Percentiles rank a stretch among this genome's conserved stretches.
These are phyloP conservation scores for Cadophora luteo-olivacea DNA, from an alignment of 2,329 filamentous ascomycete genomes.

Conservation along the genomic window DNA sequence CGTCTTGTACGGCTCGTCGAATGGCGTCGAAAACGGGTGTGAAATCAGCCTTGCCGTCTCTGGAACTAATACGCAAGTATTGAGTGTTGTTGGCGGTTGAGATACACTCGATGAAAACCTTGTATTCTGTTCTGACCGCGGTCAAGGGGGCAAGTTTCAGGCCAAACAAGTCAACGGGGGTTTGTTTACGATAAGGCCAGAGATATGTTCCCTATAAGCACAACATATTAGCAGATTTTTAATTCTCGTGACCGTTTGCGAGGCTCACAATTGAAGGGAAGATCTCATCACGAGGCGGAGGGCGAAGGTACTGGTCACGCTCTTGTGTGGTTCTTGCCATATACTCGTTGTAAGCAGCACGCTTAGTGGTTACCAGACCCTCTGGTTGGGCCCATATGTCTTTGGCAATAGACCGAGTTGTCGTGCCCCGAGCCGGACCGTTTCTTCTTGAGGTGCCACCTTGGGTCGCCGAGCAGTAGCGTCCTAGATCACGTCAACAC, in stretches of 20 bases:
- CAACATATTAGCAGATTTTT: neutral
- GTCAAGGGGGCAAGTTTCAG: neutral
- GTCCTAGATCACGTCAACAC: neutral
- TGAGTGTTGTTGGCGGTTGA: constrained; percentile 19
- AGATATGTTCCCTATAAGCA: neutral
- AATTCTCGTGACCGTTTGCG: neutral
- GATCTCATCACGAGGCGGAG: neutral
- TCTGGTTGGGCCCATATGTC: neutral
- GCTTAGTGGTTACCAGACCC: constrained; percentile 3
- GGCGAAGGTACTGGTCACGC: constrained; percentile 8
- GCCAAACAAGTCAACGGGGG: constrained; percentile 5
- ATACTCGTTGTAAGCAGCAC: constrained; percentile 4
- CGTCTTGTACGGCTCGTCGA: constrained; percentile 32
- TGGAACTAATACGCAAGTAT: constrained; percentile 29
- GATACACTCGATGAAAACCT: constrained; percentile 36
- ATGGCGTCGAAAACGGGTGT: constrained; percentile 34
- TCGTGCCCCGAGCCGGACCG: neutral
- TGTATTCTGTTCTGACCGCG: constrained; percentile 17
- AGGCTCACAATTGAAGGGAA: constrained; percentile 7
- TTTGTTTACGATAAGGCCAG: constrained; percentile 7
- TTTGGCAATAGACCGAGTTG: constrained; percentile 2
- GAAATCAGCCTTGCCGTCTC: constrained; percentile 21
- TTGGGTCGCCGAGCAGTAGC: neutral
- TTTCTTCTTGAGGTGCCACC: neutral
- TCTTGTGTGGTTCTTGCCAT: constrained; percentile 9